Percentiles rank a stretch among this genome's conserved stretches.
These are phyloP conservation scores for Kalmusia sp. DNA, from an alignment of 2,329 filamentous ascomycete genomes.

Conservation along the genomic window DNA sequence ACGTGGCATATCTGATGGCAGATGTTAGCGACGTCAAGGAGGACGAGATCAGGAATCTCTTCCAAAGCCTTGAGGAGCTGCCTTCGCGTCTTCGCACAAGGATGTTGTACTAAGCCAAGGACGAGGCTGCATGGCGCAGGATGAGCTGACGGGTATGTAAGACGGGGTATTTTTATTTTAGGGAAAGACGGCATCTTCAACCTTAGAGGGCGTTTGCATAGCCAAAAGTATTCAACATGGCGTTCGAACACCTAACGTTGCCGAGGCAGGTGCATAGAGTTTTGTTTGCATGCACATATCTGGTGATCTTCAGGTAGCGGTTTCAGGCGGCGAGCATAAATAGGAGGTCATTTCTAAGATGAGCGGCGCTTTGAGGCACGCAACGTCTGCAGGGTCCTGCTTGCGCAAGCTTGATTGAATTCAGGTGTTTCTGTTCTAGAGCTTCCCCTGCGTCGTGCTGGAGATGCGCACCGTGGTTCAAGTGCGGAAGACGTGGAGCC, in stretches of 20 bases:
- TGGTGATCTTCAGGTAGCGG: slow-evolving; percentile 13
- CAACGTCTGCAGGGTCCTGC: slow-evolving; percentile 15
- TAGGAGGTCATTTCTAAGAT: slow-evolving; percentile 16
- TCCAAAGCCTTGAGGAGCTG: slow-evolving; percentile 80
- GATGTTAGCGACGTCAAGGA: slow-evolving; percentile 89
- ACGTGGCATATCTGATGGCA: slow-evolving; percentile 96
- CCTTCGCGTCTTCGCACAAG: slow-evolving; percentile 63
- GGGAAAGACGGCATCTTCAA: slow-evolving; percentile 7
- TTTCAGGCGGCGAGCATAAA: slow-evolving; percentile 14
- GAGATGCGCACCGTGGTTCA: slow-evolving; percentile 3
- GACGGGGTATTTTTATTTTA: background rate
- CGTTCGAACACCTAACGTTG: slow-evolving; percentile 22
- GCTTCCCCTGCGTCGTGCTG: background rate
- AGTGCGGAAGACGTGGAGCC: slow-evolving; percentile 8
- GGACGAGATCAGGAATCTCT: slow-evolving; percentile 83
- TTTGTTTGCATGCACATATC: slow-evolving; percentile 4
- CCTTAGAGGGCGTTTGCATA: slow-evolving; percentile 8
- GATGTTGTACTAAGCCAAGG: slow-evolving; percentile 52
- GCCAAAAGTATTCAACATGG: slow-evolving; percentile 48
- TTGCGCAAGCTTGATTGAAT: slow-evolving; percentile 6
- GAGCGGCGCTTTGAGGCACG: slow-evolving; percentile 16
- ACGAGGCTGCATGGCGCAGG: background rate
- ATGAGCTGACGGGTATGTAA: background rate
- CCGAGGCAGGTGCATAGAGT: slow-evolving; percentile 9
- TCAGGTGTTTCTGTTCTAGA: slow-evolving; percentile 9